These are phyloP conservation scores for Vachellia pachyceras DNA, from an alignment of 306 rosid genomes.

Conservation along the genomic window DNA sequence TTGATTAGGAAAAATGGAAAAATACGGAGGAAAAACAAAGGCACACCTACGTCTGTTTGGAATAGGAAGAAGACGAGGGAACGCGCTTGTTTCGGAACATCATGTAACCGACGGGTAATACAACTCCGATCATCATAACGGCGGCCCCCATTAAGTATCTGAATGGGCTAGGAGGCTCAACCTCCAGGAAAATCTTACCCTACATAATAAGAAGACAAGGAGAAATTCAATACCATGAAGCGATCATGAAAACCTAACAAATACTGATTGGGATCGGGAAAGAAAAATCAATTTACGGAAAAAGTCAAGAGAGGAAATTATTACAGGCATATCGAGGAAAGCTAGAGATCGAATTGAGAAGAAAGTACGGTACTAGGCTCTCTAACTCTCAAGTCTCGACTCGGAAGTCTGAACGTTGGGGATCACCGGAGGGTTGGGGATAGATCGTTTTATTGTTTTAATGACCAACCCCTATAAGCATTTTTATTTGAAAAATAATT, in stretches of 20 bases:
- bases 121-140: slow-evolving; percentile 96
- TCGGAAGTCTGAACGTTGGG: background rate
- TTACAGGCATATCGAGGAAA: slow-evolving; percentile 48
- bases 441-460: background rate
- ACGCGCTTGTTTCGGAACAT: slow-evolving; percentile 97
- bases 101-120: slow-evolving; percentile 97
- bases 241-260: background rate
- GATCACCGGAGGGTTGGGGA: background rate
- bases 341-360: background rate
- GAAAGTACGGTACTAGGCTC: background rate
- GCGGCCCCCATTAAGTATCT: slow-evolving; percentile 88
- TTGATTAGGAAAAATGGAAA: background rate
- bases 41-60: slow-evolving; percentile 99
- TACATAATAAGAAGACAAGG: slow-evolving; percentile 43
- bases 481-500: background rate
- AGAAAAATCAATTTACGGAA: background rate
- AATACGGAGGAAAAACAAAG: slow-evolving; percentile 26
- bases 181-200: slow-evolving; percentile 67
- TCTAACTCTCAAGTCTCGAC: background rate
- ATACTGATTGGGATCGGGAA: slow-evolving; percentile 30
- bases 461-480: background rate
- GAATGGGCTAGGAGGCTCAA: slow-evolving; percentile 84
- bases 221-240: background rate
- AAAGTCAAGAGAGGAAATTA: slow-evolving; percentile 19
- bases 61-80: slow-evolving; percentile 83